Evolutionary conservation across 2,329 filamentous ascomycete genomes (phyloP), one percentile per base, ranked within the genome.

Genomic region (Colletotrichum destructivum): DNA sequence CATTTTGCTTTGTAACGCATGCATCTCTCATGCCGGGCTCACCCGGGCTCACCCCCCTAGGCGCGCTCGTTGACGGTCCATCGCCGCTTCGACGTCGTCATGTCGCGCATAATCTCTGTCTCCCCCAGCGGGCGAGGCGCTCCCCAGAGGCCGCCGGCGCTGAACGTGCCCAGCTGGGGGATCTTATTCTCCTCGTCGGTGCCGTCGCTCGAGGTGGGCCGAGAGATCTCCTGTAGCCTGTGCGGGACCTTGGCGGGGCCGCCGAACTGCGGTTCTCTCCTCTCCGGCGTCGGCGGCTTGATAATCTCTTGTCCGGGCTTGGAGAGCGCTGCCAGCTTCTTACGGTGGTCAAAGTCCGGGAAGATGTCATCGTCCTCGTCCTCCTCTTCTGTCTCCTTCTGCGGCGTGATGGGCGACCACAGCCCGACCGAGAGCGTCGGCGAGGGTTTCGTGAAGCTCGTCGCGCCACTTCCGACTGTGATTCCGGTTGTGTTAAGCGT

Each of bases 11-110:
- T 31, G 46, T 51, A n/a, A 47, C 54, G 26, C 46, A 54, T 26
- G 42, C 44, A 35, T 59, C 23, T 21, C 21, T 42, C 9, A 8
- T 6, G 31, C 6, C 13, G 21, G 40, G 62, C 26, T 23, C 15
- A 26, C 8, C 8, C n/a, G n/a, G n/a, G n/a, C n/a, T n/a, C n/a
- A n/a, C n/a, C 3, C 31, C 21, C 3, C 40, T 71, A 71, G 18
- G 73, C 73, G 38, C 78, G 82, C 75, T 90, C 88, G 56, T 84
- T 88, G 5, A 89, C 84, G 26, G 88, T 89, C 88, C 88, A 90
- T 31, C 88, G 82, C 62, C 88, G 79, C 79, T 89, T 90, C 1
- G 83, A 80, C 23, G 82, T 80, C 44, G 81, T 84, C 67, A 83
- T 69, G 68, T 89, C 88, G 8, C 85, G 81, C 40, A 83, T 79